These are phyloP conservation scores for Sclerotinia sclerotiorum DNA, from an alignment of 2,329 filamentous ascomycete species.

Conservation along the genomic window DNA sequence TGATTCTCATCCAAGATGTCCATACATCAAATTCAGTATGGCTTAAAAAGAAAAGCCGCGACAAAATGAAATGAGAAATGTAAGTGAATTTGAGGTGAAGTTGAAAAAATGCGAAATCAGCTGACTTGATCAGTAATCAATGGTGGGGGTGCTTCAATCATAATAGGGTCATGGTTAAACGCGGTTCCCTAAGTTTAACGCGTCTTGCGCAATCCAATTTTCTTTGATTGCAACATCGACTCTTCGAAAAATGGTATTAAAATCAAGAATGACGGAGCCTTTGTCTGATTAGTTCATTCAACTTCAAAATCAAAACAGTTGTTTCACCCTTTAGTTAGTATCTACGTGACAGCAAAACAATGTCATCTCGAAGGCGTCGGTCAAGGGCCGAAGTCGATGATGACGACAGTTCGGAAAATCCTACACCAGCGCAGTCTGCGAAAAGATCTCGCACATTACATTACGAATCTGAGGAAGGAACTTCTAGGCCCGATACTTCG, in stretches of 20 bases:
- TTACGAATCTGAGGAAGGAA: conserved; percentile 22
- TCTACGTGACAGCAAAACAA: conserved; percentile 24
- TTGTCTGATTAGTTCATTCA: neutral
- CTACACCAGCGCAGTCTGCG: conserved; percentile 26
- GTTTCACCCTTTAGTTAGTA: no score
- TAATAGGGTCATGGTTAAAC: neutral
- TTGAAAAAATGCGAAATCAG: conserved; percentile 13
- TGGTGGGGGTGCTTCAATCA: conserved; percentile 5
- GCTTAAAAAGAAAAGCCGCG: neutral
- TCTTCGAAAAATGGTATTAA: neutral
- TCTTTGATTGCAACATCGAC: neutral
- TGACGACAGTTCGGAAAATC: conserved; percentile 32
- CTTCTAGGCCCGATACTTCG: conserved; percentile 21
- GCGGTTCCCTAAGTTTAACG: conserved; percentile 1
- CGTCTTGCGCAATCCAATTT: conserved; percentile 9
- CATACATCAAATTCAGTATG: neutral
- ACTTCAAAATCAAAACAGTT: neutral
- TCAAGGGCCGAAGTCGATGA: conserved; percentile 34
- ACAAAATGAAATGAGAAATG: neutral
- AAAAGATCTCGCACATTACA: conserved; percentile 36
- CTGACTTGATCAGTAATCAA: conserved; percentile 2
- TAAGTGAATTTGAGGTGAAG: neutral
- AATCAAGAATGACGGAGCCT: neutral
- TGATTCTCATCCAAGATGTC: neutral
- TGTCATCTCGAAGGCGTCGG: conserved; percentile 26